Base-by-base conservation (phyloP, 2,329 filamentous ascomycete species). In the Bretziella fagacearum region DNA sequence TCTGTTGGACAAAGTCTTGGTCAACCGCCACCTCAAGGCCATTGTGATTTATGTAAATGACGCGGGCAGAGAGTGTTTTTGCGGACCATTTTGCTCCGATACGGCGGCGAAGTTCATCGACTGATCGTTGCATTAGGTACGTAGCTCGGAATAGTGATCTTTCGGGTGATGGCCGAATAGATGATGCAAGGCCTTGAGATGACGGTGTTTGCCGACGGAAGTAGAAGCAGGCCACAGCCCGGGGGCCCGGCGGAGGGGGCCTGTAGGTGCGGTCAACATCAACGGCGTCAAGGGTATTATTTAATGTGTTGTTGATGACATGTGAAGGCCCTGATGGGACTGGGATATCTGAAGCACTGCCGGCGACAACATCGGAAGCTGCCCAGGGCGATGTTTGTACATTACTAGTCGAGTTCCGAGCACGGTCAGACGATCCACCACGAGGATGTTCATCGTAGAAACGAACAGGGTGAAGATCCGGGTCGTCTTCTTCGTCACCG, bases 191-290 rank as follows among this genome's bases (percentile, higher is more conserved):
- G 51, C 61, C 71, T 57, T 69, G 76, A 10, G n/a, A n/a, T n/a
- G 22, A 35, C 5, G 35, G 13, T 7, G 29, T 45, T 22, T 49
- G 41, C 15, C 33, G 41, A 8, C 47, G 42, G 4, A 95, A 65
- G 58, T 93, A 96, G 60, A 96, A 86, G 64, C 87, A 95, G 43
- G 89, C 89, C 35, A 93, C 77, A 60, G 71, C 65, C 60, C 84
- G 93, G 17, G 77, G 67, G 6, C 70, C 65, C 49, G 73, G 74
- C 56, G 93, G 84, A 1, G 87, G 87, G 37, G 91, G 81, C 49
- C 80, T 76, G 59, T 96, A 98, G 2, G 72, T 73, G 13, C 79
- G 68, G 59, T 96, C 91, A n/a, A 96, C 84, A 26, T 85, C 91
- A 6, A 94, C 64, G 1, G 86, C 85, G 59, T 95, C 86, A n/a